Base-by-base conservation (phyloP, 306 rosid species). In the Prunus mira region DNA sequence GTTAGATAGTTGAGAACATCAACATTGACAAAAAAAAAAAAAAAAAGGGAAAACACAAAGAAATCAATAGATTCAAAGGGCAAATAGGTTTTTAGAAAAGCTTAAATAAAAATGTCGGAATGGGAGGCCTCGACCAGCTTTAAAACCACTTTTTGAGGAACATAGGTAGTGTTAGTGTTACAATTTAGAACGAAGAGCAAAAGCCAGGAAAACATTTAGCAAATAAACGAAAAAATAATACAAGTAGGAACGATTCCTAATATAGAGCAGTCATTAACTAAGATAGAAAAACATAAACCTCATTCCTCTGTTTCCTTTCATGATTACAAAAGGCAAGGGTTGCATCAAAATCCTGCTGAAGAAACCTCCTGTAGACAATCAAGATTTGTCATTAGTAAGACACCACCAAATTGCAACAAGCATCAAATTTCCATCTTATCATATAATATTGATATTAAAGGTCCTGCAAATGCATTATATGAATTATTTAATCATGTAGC, bases 281-380 rank as follows among this genome's bases (percentile, higher is more conserved):
- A 41, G 69, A 38, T 57, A 43, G n/a, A 58, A 47, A 76, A 69
- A 70, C 71, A 56, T 81, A 90, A 41, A 81, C 99, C 98, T 96
- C 99, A 9, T 86, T 89, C 83, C 96, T 91, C 76, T 91, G 98
- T 81, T 96, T 92, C 81, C 99, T 86, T 81, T 96, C 99, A 77
- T 92, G 90, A 81, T 92, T 92, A 80, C 86, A 82, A 75, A 74
- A 92, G 77, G 99, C 99, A 43, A 96, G 93, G 73, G 88, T 96
- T 60, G 97, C 80, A 84, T 96, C 97, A 88, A 96, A 96, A 89
- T 96, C 97, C 80, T 92, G 98, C 85, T 91, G 99, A 77, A 91
- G 96, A 83, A 89, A 89, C 88, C 96, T 96, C 89, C 99, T 96
- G 92, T 84, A 81, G 32, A 79, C 65, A 67, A 34, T 6, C 43